Percentiles rank a stretch among this genome's conserved stretches.
Evolutionary conservation across 768 basidiomycete species (phyloP).

Genomic region (Tylopilus subfusipes): DNA sequence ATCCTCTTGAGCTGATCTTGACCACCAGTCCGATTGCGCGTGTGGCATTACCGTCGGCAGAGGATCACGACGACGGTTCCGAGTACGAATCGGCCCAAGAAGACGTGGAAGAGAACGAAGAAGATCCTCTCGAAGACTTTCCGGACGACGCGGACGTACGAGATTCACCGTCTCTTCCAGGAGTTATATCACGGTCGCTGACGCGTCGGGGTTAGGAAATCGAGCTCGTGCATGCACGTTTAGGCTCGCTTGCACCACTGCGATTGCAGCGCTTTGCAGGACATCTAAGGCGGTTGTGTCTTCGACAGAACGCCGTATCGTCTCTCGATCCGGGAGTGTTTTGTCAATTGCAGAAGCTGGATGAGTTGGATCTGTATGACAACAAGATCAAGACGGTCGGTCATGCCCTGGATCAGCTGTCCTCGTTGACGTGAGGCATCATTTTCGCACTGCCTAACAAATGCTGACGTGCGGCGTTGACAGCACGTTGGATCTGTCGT

Average conservation of each 20-base stretch:
- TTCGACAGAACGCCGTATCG: slow-evolving; percentile 83
- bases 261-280: slow-evolving; percentile 68
- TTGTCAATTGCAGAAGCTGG: slow-evolving; percentile 58
- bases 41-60: slow-evolving; percentile 44
- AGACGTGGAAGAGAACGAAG: slow-evolving; percentile 46
- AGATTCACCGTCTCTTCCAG: neutral
- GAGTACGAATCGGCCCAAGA: slow-evolving; percentile 42
- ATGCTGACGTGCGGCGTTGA: neutral
- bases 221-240: slow-evolving; percentile 77
- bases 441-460: neutral
- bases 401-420: slow-evolving; percentile 56
- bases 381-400: slow-evolving; percentile 82
- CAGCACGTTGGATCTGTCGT: slow-evolving; percentile 89
- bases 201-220: slow-evolving; percentile 56
- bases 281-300: slow-evolving; percentile 69
- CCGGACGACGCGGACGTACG: slow-evolving; percentile 83
- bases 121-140: slow-evolving; percentile 70
- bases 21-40: slow-evolving; percentile 35
- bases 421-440: slow-evolving; percentile 51
- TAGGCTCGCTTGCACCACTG: slow-evolving; percentile 65
- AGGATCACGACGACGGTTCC: slow-evolving; percentile 26
- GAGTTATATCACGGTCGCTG: neutral
- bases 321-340: slow-evolving; percentile 72
- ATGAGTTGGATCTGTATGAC: slow-evolving; percentile 94
- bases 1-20: slow-evolving; percentile 1